Conservation (phyloP, 495 filamentous ascomycete species). For the Glarea lozoyensis region DNA sequence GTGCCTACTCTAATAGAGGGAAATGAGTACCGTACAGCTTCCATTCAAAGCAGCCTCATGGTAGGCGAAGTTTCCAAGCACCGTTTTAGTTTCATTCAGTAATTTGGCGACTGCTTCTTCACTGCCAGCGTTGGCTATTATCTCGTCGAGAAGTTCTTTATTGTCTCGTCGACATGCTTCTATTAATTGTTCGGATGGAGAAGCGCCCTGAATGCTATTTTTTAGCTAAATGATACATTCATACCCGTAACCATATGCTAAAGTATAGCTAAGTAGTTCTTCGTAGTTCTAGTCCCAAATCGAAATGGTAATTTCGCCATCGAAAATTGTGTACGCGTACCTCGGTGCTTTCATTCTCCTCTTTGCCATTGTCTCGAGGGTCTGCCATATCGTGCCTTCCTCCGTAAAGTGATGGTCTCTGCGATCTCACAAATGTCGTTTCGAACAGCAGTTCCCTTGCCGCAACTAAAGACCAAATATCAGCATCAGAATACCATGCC, state of each 20-base stretch:
- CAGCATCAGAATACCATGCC: too few relatives aligned
- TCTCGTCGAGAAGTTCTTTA: slow-evolving; percentile 60
- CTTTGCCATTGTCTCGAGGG: slow-evolving; percentile 10
- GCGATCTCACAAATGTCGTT: too few relatives aligned
- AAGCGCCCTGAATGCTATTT: slow-evolving; percentile 70
- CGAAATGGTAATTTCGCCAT: too few relatives aligned
- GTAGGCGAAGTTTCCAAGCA: slow-evolving; percentile 77
- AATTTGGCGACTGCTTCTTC: slow-evolving; percentile 47
- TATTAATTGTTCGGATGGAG: slow-evolving; percentile 74
- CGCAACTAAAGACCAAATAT: too few relatives aligned
- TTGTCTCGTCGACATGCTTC: slow-evolving; percentile 94
- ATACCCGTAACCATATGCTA: too few relatives aligned
- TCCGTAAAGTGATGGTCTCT: too few relatives aligned
- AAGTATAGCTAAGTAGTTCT: too few relatives aligned
- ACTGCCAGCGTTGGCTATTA: slow-evolving; percentile 37
- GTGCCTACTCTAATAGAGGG: background rate
- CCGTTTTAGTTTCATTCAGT: slow-evolving; percentile 75
- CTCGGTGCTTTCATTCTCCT: slow-evolving; percentile 34
- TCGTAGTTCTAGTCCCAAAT: too few relatives aligned
- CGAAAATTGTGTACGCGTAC: too few relatives aligned
- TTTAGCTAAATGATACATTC: too few relatives aligned
- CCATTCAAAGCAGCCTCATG: slow-evolving; percentile 83
- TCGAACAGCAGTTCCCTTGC: too few relatives aligned
- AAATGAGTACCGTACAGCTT: slow-evolving; percentile 56
- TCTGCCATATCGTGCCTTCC: slow-evolving; percentile 40